Evolutionary conservation across 805 yeast genomes (phyloP).

Genomic region (Pichia occidentalis): DNA sequence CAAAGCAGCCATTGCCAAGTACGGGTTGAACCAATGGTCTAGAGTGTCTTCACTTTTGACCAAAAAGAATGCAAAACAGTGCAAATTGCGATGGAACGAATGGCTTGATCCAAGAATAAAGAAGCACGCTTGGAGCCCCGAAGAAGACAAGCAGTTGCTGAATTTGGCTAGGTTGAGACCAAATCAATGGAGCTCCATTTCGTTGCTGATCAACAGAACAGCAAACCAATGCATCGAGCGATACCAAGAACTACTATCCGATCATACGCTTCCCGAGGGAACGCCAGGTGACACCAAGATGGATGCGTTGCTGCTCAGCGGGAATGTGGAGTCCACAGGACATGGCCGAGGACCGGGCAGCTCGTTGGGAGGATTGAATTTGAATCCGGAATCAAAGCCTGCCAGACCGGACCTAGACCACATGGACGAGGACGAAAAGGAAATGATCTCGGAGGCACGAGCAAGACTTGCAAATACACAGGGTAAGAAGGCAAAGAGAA

Average conservation of each 20-base stretch:
- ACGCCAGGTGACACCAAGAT: slow-evolving; percentile 24
- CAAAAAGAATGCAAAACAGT: slow-evolving; percentile 84
- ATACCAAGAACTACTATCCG: slow-evolving; percentile 65
- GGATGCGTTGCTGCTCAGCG: slow-evolving; percentile 19
- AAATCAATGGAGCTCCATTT: slow-evolving; percentile 93
- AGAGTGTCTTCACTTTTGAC: slow-evolving; percentile 81
- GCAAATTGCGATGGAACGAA: slow-evolving; percentile 89
- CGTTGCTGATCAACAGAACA: slow-evolving; percentile 72
- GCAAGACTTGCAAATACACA: slow-evolving; percentile 88
- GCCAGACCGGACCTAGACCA: slow-evolving; percentile 78
- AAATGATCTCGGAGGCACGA: slow-evolving; percentile 91
- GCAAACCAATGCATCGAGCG: slow-evolving; percentile 83
- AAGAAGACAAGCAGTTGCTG: slow-evolving; percentile 70
- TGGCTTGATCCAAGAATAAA: slow-evolving; percentile 71
- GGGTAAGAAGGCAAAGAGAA: slow-evolving; percentile 91
- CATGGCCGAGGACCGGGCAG: slow-evolving; percentile 9
- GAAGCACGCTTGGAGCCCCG: slow-evolving; percentile 60
- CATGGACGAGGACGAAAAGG: slow-evolving; percentile 81
- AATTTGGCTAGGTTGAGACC: slow-evolving; percentile 67
- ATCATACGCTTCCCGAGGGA: slow-evolving; percentile 28
- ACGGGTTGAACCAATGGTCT: slow-evolving; percentile 93
- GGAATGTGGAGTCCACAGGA: slow-evolving; percentile 14
- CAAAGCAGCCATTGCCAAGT: slow-evolving; percentile 85
- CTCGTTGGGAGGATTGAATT: slow-evolving; percentile 50
- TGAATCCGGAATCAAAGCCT: slow-evolving; percentile 69